phyloP scores from a whole-genome alignment of 345 rosid species.

The Durio zibethinus region DNA sequence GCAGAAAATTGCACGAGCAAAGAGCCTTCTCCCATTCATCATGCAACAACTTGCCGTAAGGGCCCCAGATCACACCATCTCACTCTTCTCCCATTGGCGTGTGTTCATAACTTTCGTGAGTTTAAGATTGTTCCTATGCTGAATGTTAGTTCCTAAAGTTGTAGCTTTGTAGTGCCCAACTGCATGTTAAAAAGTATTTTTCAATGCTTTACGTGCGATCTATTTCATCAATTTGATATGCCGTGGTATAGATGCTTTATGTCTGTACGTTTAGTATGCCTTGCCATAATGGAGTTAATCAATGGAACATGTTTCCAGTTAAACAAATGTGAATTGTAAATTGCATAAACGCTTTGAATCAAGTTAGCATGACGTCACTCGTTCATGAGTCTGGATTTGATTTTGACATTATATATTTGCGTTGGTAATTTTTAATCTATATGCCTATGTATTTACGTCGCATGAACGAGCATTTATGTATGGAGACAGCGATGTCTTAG shows the following conservation, averaged over 20 bases:
- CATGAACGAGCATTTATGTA: slow-evolving; percentile 38
- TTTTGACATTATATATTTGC: slow-evolving; percentile 9
- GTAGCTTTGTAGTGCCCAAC: too few species aligned
- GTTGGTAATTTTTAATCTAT: slow-evolving; percentile 35
- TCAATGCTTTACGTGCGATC: too few species aligned
- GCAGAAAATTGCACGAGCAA: slow-evolving; percentile 20
- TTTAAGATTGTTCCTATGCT: not conserved
- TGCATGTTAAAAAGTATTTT: too few species aligned
- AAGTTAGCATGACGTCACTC: not conserved
- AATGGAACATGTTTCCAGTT: not conserved
- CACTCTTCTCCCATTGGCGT: not conserved
- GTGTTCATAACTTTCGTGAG: not conserved
- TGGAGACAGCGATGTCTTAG: slow-evolving; percentile 26
- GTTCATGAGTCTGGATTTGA: slow-evolving; percentile 5
- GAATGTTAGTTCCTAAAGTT: not conserved
- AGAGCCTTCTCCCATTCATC: slow-evolving; percentile 10
- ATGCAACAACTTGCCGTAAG: slow-evolving; percentile 15
- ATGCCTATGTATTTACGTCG: slow-evolving; percentile 30
- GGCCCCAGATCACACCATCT: slow-evolving; percentile 9
- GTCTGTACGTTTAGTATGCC: too few species aligned
- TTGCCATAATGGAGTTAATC: not conserved
- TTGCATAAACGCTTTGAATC: not conserved
- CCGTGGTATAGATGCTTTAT: too few species aligned
- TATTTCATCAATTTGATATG: too few species aligned
- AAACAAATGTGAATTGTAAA: not conserved